phyloP scores from a whole-genome alignment of 31 red algal species.

The Porphyra umbilicalis region DNA sequence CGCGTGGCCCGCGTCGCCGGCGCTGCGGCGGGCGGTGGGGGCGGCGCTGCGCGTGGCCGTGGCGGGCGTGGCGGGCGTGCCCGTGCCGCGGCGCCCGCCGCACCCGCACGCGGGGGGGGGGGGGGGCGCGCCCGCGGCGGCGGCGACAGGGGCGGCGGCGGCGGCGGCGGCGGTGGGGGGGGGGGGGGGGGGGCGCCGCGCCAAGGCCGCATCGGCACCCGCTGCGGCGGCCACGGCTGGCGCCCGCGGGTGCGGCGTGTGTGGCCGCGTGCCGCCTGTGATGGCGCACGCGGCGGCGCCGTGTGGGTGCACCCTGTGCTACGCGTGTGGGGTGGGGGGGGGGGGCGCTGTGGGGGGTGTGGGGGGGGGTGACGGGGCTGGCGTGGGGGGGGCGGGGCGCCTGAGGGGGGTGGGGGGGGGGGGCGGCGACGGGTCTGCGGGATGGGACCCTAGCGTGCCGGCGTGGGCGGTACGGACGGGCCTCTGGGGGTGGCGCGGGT shows the following conservation, averaged over 20 bases:
- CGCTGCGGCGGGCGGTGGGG: background rate
- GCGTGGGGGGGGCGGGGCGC: background rate
- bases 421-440: background rate
- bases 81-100: background rate
- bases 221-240: no score
- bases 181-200: background rate
- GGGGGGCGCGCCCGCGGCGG: no score
- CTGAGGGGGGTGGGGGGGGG: background rate
- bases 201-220: no score
- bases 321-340: background rate
- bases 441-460: background rate
- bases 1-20: background rate
- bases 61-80: background rate
- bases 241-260: background rate
- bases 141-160: background rate
- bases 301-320: background rate
- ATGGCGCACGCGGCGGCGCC: background rate
- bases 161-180: background rate
- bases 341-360: background rate
- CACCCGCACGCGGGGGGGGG: no score
- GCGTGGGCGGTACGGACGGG: no score
- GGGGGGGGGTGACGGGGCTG: background rate
- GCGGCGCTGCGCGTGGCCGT: background rate
- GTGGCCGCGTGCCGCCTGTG: background rate
- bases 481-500: no score